phyloP scores from a whole-genome alignment of 805 yeast species.

The Ogataea parapolymorpha region DNA sequence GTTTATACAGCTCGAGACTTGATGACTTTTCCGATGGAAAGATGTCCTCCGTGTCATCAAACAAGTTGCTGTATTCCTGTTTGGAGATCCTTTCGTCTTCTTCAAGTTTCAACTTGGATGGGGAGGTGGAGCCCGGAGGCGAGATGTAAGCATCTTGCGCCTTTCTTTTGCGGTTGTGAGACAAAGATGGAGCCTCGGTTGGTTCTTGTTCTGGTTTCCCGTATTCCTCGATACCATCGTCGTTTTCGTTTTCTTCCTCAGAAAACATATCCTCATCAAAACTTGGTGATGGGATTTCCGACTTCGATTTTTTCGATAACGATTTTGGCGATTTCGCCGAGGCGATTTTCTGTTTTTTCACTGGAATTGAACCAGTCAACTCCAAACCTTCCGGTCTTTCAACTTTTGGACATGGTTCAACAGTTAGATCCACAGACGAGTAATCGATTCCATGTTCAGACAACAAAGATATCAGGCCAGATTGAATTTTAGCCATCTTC shows the following conservation, averaged over 20 bases:
- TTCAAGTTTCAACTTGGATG: slow-evolving; percentile 28
- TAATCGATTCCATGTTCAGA: slow-evolving; percentile 17
- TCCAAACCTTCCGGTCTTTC: slow-evolving; percentile 29
- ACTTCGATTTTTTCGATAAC: slow-evolving; percentile 2
- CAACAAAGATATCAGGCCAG: slow-evolving; percentile 17
- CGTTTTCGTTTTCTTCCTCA: slow-evolving; percentile 22
- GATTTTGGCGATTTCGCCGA: slow-evolving; percentile 6
- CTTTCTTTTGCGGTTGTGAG: slow-evolving; percentile 16
- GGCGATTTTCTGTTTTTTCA: slow-evolving; percentile 19
- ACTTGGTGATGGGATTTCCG: slow-evolving; percentile 23
- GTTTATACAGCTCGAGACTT: slow-evolving; percentile 26
- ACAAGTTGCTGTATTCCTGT: slow-evolving; percentile 28
- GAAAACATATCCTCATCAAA: slow-evolving; percentile 23
- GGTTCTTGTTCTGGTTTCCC: background rate
- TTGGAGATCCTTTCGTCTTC: slow-evolving; percentile 25
- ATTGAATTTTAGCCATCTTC: slow-evolving; percentile 14
- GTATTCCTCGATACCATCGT: slow-evolving; percentile 11
- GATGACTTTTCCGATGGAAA: slow-evolving; percentile 20
- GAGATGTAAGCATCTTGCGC: slow-evolving; percentile 24
- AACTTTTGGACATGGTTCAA: slow-evolving; percentile 15
- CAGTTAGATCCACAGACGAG: slow-evolving; percentile 13
- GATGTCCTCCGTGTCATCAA: slow-evolving; percentile 26
- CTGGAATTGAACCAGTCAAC: slow-evolving; percentile 18
- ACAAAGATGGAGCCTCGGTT: background rate
- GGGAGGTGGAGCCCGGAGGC: slow-evolving; percentile 32